These are phyloP conservation scores for Torulaspora pretoriensis DNA, from an alignment of 1,139 yeast species.

Conservation along the genomic window DNA sequence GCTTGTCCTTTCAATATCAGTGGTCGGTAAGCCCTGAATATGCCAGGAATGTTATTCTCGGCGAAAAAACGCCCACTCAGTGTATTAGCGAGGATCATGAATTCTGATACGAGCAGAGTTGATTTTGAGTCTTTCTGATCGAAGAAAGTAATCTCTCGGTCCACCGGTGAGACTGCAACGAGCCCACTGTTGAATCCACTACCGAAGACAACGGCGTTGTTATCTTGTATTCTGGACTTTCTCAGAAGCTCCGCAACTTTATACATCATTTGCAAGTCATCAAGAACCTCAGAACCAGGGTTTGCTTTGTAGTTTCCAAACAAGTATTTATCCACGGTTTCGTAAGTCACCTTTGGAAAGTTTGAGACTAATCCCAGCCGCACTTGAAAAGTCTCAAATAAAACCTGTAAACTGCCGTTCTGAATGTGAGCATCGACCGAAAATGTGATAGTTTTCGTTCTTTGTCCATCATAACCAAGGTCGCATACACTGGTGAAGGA, in stretches of 20 bases:
- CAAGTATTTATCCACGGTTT: slow-evolving; percentile 45
- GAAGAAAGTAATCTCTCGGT: slow-evolving; percentile 23
- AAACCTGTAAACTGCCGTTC: slow-evolving; percentile 30
- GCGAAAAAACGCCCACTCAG: slow-evolving; percentile 53
- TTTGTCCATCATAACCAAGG: slow-evolving; percentile 46
- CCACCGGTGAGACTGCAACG: slow-evolving; percentile 16
- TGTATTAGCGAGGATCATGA: slow-evolving; percentile 75
- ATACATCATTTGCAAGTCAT: slow-evolving; percentile 39
- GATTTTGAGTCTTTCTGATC: slow-evolving; percentile 40
- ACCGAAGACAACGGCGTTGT: slow-evolving; percentile 40
- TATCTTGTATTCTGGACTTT: slow-evolving; percentile 30
- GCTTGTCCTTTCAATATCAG: slow-evolving; percentile 36
- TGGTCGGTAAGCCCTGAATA: slow-evolving; percentile 50
- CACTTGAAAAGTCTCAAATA: slow-evolving; percentile 34
- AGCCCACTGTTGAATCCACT: slow-evolving; percentile 33
- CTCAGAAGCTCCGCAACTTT: slow-evolving; percentile 38
- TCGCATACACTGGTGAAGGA: slow-evolving; percentile 52
- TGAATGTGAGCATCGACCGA: slow-evolving; percentile 38
- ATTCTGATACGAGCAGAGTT: slow-evolving; percentile 63
- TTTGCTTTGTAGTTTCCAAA: slow-evolving; percentile 5
- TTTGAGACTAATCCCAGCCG: slow-evolving; percentile 42
- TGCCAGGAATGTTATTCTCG: slow-evolving; percentile 49
- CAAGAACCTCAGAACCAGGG: not conserved
- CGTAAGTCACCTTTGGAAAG: slow-evolving; percentile 49
- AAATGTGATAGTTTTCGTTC: slow-evolving; percentile 50